Base-by-base conservation (phyloP, 2,329 filamentous ascomycete genomes). In the Fusarium sp. region DNA sequence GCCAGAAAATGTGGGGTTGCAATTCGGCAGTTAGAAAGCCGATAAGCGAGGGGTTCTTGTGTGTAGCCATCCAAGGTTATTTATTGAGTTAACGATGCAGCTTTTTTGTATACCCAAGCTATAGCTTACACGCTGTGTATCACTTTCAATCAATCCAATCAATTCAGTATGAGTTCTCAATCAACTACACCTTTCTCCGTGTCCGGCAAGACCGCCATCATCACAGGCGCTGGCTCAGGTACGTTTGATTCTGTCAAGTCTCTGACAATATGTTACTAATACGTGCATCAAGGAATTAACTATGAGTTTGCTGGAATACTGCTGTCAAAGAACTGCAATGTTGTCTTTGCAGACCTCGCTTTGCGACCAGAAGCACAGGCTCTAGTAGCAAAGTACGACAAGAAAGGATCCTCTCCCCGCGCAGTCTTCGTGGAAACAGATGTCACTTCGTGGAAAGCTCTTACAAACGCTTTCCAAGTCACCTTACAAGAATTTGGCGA, bases 401-500 rank as follows among this genome's bases (percentile, higher is more conserved):
- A 52, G 39, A 56, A 53, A 7, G 40, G 51, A 14, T 73, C 57
- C 6, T 51, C 65, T 36, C 72, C 79, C 0, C 75, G 78, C 6
- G 82, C 79, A 5, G 61, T 83, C 13, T 85, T 84, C 68, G 76
- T 80, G 24, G 73, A 80, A 64, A 84, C 82, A 2, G 81, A 85
- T 56, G 83, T 85, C 0, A 79, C 81, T 0, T 78, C 77, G 0
- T 85, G 83, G 83, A 63, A 74, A 1, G 77, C 79, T 6, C 68
- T 85, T 0, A 49, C 74, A 1, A 61, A 62, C 17, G 77, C 82
- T 68, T 82, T 84, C 53, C 67, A 76, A 5, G 65, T 68, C 5
- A 72, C 82, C 0, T 40, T 78, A 1, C 22, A 61, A 2, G 76
- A 80, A 26, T 84, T 84, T 50, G 79, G 79, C 0, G 71, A 68